A percentile compares a stretch with the other conserved stretches of the same genome.
Conservation (phyloP, 805 yeast genomes). For the Saccharomycopsis schoenii region DNA sequence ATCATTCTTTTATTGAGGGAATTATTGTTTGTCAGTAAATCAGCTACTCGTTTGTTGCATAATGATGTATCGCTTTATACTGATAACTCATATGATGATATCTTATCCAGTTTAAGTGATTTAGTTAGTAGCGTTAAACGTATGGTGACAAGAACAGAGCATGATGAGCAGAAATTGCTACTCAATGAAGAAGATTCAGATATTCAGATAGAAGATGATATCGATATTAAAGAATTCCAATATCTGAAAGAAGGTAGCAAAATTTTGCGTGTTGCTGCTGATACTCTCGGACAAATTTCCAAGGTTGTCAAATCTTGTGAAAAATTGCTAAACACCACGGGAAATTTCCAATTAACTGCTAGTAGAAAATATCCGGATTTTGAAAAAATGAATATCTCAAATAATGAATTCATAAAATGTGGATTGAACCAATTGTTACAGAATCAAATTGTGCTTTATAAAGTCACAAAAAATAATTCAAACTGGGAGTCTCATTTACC, state of each 20-base stretch:
- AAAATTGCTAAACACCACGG: conserved; percentile 43
- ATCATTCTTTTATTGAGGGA: conserved; percentile 57
- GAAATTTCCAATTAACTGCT: conserved; percentile 52
- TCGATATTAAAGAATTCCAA: conserved; percentile 31
- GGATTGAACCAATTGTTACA: conserved; percentile 55
- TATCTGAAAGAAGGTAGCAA: conserved; percentile 62
- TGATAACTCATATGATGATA: conserved; percentile 42
- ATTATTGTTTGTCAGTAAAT: conserved; percentile 47
- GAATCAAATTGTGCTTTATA: conserved; percentile 15
- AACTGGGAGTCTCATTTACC: neutral
- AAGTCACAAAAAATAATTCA: conserved; percentile 12
- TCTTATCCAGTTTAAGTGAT: conserved; percentile 52
- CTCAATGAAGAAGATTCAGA: conserved; percentile 19
- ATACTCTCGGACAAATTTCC: conserved; percentile 47
- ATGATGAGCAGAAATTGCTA: conserved; percentile 25
- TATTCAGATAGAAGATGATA: conserved; percentile 15
- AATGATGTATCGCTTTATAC: conserved; percentile 19
- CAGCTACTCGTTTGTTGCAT: conserved; percentile 19
- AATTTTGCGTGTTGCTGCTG: conserved; percentile 48
- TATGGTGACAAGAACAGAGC: conserved; percentile 45
- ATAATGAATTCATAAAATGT: conserved; percentile 47
- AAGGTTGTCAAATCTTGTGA: conserved; percentile 41
- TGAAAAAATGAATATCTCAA: conserved; percentile 42
- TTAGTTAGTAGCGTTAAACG: conserved; percentile 55
- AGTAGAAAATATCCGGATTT: conserved; percentile 64